A percentile compares a stretch with the other conserved stretches of the same genome.
Conservation (phyloP, 2,329 filamentous ascomycete species). For the Alternaria panax region DNA sequence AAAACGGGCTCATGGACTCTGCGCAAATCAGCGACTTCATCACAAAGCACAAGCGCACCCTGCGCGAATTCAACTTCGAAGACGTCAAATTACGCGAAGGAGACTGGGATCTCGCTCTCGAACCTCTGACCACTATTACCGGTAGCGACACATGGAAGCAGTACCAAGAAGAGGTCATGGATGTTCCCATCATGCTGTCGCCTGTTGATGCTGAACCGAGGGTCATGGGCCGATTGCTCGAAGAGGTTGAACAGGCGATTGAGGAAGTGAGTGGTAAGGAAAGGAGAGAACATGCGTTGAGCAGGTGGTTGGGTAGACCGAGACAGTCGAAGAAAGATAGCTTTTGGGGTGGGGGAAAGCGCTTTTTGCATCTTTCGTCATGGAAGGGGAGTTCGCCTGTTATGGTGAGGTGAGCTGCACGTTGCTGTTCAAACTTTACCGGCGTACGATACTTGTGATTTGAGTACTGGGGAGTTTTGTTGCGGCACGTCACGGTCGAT, state of each 20-base stretch:
- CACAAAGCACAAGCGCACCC: constrained; percentile 68
- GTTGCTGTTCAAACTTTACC: neutral
- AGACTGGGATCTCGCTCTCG: constrained; percentile 83
- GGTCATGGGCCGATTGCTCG: constrained; percentile 47
- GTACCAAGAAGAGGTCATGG: constrained; percentile 53
- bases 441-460: neutral
- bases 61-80: constrained; percentile 82
- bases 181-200: constrained; percentile 50
- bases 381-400: constrained; percentile 12
- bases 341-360: constrained; percentile 41
- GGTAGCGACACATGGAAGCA: constrained; percentile 52
- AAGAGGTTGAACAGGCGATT: constrained; percentile 39
- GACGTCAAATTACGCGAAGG: constrained; percentile 74
- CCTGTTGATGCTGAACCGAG: constrained; percentile 45
- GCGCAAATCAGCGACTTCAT: constrained; percentile 75
- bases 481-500: constrained; percentile 1
- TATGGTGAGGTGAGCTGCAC: constrained; percentile 5
- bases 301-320: constrained; percentile 43
- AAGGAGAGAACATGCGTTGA: constrained; percentile 34
- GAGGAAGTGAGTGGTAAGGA: constrained; percentile 30
- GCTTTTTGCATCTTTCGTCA: constrained; percentile 9
- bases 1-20: constrained; percentile 76
- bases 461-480: neutral
- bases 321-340: constrained; percentile 41
- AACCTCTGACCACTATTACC: constrained; percentile 65